A percentile compares a stretch with the other conserved stretches of the same genome.
Evolutionary conservation across 2,329 filamentous ascomycete genomes (phyloP).

Genomic region (Alternaria arborescens): DNA sequence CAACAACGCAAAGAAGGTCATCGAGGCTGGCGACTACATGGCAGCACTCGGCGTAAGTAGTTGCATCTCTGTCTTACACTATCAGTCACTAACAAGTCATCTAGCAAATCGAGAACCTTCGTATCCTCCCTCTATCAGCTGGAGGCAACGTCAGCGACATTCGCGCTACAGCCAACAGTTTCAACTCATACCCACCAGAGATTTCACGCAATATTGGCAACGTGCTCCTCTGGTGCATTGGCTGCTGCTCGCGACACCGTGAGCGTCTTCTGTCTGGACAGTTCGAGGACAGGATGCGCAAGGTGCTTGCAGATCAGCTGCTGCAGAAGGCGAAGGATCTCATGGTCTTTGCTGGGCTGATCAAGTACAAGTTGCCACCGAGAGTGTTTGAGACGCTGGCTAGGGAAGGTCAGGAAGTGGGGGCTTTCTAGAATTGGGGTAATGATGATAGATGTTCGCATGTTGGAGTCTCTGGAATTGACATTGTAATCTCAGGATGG

Average conservation of each 20-base stretch:
- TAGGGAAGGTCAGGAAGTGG: constrained; percentile 66
- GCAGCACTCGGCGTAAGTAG: constrained; percentile 71
- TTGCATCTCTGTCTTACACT: background rate
- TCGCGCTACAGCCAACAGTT: constrained; percentile 80
- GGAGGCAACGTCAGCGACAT: constrained; percentile 79
- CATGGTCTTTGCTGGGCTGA: constrained; percentile 91
- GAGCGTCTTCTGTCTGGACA: constrained; percentile 70
- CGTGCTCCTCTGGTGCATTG: constrained; percentile 91
- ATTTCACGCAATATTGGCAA: constrained; percentile 91
- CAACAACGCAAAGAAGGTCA: constrained; percentile 66
- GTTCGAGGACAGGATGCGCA: constrained; percentile 72
- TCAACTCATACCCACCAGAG: constrained; percentile 78
- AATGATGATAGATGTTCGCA: background rate
- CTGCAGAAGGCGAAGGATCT: constrained; percentile 86
- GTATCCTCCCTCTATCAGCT: constrained; percentile 81
- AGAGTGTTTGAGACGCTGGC: constrained; percentile 89
- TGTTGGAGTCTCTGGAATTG: constrained; percentile 4
- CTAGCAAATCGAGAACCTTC: constrained; percentile 76
- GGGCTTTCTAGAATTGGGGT: constrained; percentile 33
- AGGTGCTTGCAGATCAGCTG: constrained; percentile 69
- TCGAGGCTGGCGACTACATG: constrained; percentile 67
- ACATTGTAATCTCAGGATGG: background rate
- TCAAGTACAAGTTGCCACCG: constrained; percentile 88
- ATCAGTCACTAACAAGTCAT: constrained; percentile 2
- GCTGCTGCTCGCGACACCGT: constrained; percentile 81